Percentiles rank a stretch among this genome's conserved stretches.
Conservation (phyloP, 768 basidiomycete species). For the Guyanaporus albipodus region DNA sequence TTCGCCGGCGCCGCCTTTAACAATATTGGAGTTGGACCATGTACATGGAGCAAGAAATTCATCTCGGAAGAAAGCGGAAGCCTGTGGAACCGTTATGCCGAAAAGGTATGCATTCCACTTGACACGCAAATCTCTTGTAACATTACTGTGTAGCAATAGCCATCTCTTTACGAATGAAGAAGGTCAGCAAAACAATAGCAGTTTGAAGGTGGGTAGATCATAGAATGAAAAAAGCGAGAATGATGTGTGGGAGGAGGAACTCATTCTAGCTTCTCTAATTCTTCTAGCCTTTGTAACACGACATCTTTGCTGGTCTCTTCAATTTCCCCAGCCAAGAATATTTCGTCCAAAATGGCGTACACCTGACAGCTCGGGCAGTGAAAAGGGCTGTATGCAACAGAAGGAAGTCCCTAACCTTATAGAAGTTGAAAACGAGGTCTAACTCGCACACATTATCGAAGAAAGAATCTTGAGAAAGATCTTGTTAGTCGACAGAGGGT, state of each 20-base stretch:
- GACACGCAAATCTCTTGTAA: background rate
- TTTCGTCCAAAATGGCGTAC: slow-evolving; percentile 96
- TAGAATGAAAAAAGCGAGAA: slow-evolving; percentile 1
- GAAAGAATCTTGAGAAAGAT: slow-evolving; percentile 69
- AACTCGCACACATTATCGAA: slow-evolving; percentile 99
- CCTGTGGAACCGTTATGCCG: background rate
- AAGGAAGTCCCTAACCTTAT: slow-evolving; percentile 57
- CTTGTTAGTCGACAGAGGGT: background rate
- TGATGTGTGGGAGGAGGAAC: slow-evolving; percentile 5
- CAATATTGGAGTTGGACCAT: background rate
- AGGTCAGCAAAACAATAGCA: slow-evolving; percentile 10
- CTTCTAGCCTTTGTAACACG: slow-evolving; percentile 84
- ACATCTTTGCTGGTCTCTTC: slow-evolving; percentile 99
- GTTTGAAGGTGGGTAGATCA: slow-evolving; percentile 6
- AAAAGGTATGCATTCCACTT: background rate
- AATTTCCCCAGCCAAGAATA: slow-evolving; percentile 96
- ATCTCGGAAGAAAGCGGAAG: background rate
- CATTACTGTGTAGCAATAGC: background rate
- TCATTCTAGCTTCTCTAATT: slow-evolving; percentile 90
- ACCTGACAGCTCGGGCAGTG: slow-evolving; percentile 48
- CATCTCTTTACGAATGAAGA: slow-evolving; percentile 7
- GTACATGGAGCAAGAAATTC: background rate
- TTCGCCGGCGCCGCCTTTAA: background rate
- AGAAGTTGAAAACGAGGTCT: slow-evolving; percentile 98
- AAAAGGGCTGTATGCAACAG: slow-evolving; percentile 2